Conservation (phyloP, 768 basidiomycete genomes). For the Rhodotorula graminis region DNA sequence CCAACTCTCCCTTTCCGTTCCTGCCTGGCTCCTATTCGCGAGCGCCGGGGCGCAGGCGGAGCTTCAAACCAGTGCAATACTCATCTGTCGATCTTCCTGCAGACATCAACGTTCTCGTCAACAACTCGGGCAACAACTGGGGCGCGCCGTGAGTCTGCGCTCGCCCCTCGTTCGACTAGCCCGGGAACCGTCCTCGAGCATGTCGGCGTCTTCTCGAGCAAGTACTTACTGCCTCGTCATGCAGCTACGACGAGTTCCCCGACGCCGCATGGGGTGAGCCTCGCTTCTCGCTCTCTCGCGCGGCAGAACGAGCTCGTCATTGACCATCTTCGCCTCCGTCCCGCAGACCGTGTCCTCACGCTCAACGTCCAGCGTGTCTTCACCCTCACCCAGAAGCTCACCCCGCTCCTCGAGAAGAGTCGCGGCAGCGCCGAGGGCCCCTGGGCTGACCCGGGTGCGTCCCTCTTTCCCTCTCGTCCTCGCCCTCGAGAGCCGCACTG, state of each 20-base stretch:
- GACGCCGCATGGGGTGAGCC: slow-evolving; percentile 25
- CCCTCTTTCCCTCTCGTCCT: not conserved
- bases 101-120: slow-evolving; percentile 51
- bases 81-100: too few relatives aligned
- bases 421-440: slow-evolving; percentile 48
- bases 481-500: not conserved
- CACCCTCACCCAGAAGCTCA: slow-evolving; percentile 59
- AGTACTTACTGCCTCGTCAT: too few relatives aligned
- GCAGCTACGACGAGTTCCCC: slow-evolving; percentile 29
- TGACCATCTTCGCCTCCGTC: not conserved
- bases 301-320: too few relatives aligned
- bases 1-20: slow-evolving; percentile 4
- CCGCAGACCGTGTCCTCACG: slow-evolving; percentile 55
- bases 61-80: too few relatives aligned
- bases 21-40: too few relatives aligned
- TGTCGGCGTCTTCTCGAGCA: too few relatives aligned
- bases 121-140: slow-evolving; percentile 64
- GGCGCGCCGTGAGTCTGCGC: slow-evolving; percentile 41
- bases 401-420: slow-evolving; percentile 56
- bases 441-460: slow-evolving; percentile 58
- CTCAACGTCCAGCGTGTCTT: slow-evolving; percentile 63
- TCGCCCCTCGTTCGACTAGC: too few relatives aligned
- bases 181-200: too few relatives aligned
- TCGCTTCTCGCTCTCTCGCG: too few relatives aligned
- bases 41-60: too few relatives aligned